Base-by-base conservation (phyloP, 257 asterid genomes). In the Echium plantagineum region DNA sequence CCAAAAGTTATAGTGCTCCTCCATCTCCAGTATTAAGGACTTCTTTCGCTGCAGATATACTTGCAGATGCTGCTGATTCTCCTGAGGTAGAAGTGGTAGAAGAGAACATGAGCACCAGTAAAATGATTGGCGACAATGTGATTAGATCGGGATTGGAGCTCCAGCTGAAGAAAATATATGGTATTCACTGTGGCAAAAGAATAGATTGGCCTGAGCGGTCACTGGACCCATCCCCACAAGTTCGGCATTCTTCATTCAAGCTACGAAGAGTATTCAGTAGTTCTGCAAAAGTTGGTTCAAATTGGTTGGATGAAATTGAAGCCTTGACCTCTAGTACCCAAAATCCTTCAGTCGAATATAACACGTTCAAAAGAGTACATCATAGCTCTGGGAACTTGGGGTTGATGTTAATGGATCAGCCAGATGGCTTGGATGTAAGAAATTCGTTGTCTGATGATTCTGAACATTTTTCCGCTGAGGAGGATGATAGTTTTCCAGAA, bases 171-270 rank as follows among this genome's bases (percentile, higher is more conserved):
- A 65, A 71, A 52, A 70, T 75, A 52, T 65, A 63, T 54, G 79
- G 83, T 21, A 19, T 59, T 60, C 73, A 70, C 16, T 63, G 59
- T 63, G 66, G 65, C 22, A 67, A 63, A 72, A 72, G 75, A 70
- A 62, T 89, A 70, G 85, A 80, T 62, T 89, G 97, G 97, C 97
- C 97, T 6, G 97, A 90, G 62, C 90, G 72, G 63, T 79, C 97
- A 16, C 66, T 90, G 55, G 97, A 90, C 52, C 78, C 80, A 21
- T 57, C 78, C 5, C 56, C 94, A 47, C 90, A 77, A 59, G 64
- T 74, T 68, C 77, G 71, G 55, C 74, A 85, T 16, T 78, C 94
- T 2, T 61, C 62, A 49, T 54, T 79, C 49, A 78, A 80, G 68
- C 68, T 87, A 55, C 70, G 94, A 56, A 68, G 96, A 69, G 94